Percentiles rank a stretch among this genome's conserved stretches.
Evolutionary conservation across 192 early-diverging fungal species (phyloP).

Genomic region (Ambispora gerdemannii): DNA sequence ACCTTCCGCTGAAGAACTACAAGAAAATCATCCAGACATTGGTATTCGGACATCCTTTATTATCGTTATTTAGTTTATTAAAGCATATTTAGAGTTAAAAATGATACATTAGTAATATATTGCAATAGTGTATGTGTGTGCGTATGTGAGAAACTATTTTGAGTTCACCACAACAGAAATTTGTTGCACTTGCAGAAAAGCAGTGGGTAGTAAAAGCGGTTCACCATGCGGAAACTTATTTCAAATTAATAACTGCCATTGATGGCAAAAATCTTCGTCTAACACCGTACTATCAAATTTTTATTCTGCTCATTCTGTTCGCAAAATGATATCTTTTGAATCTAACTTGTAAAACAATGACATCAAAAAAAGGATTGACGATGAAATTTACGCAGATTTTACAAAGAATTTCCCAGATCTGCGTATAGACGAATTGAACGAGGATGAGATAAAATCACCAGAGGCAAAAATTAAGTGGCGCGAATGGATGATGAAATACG

Average conservation of each 20-base stretch:
- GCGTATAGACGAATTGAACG: constrained; percentile 69
- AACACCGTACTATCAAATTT: constrained; percentile 68
- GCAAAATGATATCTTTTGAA: not conserved
- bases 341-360: not conserved
- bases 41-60: constrained; percentile 36
- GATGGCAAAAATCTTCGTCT: constrained; percentile 75
- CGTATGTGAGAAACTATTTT: no score
- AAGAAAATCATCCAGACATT: constrained; percentile 71
- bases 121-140: no score
- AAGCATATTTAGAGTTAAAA: not conserved
- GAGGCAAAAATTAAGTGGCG: constrained; percentile 87
- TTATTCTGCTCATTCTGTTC: constrained; percentile 1
- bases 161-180: not conserved
- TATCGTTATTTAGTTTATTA: not conserved
- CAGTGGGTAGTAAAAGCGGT: constrained; percentile 95
- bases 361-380: constrained; percentile 60
- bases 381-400: constrained; percentile 81
- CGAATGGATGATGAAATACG: constrained; percentile 81
- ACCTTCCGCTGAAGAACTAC: constrained; percentile 67
- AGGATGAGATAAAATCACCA: constrained; percentile 79
- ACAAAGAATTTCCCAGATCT: constrained; percentile 66
- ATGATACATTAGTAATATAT: no score
- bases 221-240: constrained; percentile 94
- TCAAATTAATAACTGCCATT: constrained; percentile 70
- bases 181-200: constrained; percentile 63